A percentile compares a stretch with the other conserved stretches of the same genome.
Evolutionary conservation across 208 protist species (phyloP).

Genomic region (Blechomonas ayalai): DNA sequence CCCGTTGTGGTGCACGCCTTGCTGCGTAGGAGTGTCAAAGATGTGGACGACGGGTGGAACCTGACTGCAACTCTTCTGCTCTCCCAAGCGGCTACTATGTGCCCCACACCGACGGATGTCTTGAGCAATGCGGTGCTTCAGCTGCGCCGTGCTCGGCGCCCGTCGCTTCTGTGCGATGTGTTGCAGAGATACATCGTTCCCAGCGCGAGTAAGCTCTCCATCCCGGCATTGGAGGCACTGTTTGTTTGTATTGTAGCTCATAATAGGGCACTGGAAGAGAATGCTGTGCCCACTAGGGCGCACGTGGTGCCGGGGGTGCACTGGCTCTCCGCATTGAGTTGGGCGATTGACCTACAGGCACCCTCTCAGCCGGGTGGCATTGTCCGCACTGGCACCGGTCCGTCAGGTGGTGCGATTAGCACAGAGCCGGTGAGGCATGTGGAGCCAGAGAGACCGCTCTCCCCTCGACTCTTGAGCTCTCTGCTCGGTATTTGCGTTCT

Average conservation of each 20-base stretch:
- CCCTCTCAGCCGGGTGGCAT: conserved; percentile 30
- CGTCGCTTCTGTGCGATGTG: conserved; percentile 42
- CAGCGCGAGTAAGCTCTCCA: conserved; percentile 23
- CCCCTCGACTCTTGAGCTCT: conserved; percentile 42
- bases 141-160: conserved; percentile 46
- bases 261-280: conserved; percentile 29
- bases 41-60: conserved; percentile 19
- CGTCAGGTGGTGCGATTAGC: conserved; percentile 32
- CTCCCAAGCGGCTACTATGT: conserved; percentile 17
- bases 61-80: conserved; percentile 37
- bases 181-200: conserved; percentile 69
- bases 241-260: conserved; percentile 58
- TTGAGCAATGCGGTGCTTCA: conserved; percentile 46
- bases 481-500: conserved; percentile 76
- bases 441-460: conserved; percentile 22
- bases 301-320: conserved; percentile 24
- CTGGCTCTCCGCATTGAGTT: conserved; percentile 76
- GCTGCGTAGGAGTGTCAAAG: conserved; percentile 35
- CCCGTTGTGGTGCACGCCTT: conserved; percentile 54
- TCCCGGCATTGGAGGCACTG: conserved; percentile 42
- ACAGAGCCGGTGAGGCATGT: not conserved
- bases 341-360: conserved; percentile 48
- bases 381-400: conserved; percentile 43
- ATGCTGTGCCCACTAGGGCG: not conserved
- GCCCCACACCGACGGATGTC: conserved; percentile 38